These are phyloP conservation scores for Lipomyces starkeyi DNA, from an alignment of 805 yeast species.

Conservation along the genomic window DNA sequence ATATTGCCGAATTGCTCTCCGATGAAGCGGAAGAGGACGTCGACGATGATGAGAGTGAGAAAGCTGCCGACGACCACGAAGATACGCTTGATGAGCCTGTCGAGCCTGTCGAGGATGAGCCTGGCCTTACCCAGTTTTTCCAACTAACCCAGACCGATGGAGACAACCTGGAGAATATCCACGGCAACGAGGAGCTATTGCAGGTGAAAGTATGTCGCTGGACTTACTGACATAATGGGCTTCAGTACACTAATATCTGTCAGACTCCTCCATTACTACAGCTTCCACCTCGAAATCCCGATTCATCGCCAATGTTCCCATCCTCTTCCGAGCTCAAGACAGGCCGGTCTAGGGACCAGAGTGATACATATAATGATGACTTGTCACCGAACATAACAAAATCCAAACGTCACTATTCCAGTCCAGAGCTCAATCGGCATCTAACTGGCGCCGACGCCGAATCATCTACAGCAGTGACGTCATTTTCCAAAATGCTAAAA, in stretches of 20 bases:
- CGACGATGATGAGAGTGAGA: conserved; percentile 4
- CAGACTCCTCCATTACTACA: conserved; percentile 1
- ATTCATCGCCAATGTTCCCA: neutral
- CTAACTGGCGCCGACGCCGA: neutral
- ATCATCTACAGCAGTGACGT: neutral
- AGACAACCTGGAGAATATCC: neutral
- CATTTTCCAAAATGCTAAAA: conserved; percentile 12
- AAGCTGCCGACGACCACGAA: conserved; percentile 9
- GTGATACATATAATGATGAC: neutral
- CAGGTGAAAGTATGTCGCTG: conserved; percentile 14
- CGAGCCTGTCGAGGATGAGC: conserved; percentile 1
- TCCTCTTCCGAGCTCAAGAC: neutral
- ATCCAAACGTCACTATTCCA: neutral
- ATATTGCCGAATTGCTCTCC: conserved; percentile 10
- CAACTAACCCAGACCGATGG: neutral
- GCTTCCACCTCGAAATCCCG: neutral
- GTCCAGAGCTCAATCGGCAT: conserved; percentile 9
- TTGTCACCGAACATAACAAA: neutral
- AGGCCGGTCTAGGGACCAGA: neutral
- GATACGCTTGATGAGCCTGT: neutral
- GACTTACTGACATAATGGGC: neutral
- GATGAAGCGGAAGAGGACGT: conserved; percentile 21
- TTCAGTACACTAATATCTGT: neutral
- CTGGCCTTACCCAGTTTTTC: neutral
- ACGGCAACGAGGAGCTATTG: conserved; percentile 37